Evolutionary conservation across 2,329 filamentous ascomycete species (phyloP), one percentile per base, ranked within the genome.

Genomic region (Paecilomyces fulvus): DNA sequence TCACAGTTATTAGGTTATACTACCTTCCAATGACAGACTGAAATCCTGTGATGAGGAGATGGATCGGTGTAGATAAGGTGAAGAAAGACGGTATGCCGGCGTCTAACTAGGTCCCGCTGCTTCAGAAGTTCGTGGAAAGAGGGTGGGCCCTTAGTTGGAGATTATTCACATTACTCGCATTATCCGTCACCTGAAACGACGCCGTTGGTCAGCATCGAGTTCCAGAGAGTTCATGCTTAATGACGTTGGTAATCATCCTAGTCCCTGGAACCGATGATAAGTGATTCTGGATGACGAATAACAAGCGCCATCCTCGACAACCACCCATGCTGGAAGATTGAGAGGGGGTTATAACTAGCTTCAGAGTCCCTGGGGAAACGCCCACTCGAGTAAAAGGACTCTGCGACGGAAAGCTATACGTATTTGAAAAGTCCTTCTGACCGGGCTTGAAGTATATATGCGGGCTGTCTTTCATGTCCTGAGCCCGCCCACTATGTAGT

Each of bases 191-290:
- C 48, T 49, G 48, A 28, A 49, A 49, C 48, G 4, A 17, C 37
- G 14, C 14, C 20, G 14, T 43, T 43, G 37, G 37, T 43, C 37
- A 43, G 37, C 37, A 9, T 43, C 6, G 37, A 43, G 37, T 17
- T 30, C 46, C 21, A 55, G 33, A 55, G 23, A 30, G 14, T n/a
- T 33, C 31, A 55, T 21, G 23, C 51, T 30, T 51, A 54, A 33
- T 52, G 48, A 31, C 53, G 48, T 43, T 9, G 17, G 17, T 12
- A 8, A 37, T 11, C 12, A 14, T 33, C 9, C 21, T 23, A 30
- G n/a, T n/a, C 14, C 20, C 17, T 43, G 51, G 37, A 43, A 43
- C 37, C 7, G 37, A 43, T 17, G 37, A 43, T 43, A 43, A 43
- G 37, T 43, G 37, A 9, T n/a, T 43, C 37, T 43, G 37, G 37